phyloP scores from a whole-genome alignment of 2,329 filamentous ascomycete genomes.

The Sclerotinia subarctica region DNA sequence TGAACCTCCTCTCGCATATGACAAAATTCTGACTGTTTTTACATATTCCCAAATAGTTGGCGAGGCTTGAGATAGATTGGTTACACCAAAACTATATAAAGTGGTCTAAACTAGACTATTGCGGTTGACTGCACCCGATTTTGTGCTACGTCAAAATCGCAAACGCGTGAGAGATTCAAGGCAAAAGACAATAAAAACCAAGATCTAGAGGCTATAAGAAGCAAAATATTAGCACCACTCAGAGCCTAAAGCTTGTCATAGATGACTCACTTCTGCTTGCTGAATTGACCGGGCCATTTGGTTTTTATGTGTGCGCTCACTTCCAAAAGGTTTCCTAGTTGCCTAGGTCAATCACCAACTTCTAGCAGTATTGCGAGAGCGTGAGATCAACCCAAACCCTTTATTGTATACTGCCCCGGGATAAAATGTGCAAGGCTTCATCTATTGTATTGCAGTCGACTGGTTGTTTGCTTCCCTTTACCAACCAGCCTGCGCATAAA shows the following conservation, averaged over 20 bases:
- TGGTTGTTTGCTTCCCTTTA: background rate
- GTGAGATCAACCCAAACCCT: no score
- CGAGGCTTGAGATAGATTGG: background rate
- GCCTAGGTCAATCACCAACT: background rate
- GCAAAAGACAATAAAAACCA: background rate
- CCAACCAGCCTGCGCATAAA: background rate
- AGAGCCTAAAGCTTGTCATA: background rate
- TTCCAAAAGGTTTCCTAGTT: background rate
- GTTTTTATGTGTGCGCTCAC: background rate
- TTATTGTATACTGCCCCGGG: no score
- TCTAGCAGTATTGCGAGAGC: background rate
- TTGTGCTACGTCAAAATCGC: background rate
- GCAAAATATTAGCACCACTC: background rate
- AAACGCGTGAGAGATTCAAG: background rate
- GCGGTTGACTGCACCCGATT: background rate
- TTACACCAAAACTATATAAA: background rate
- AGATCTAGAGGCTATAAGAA: background rate
- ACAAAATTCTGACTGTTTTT: background rate
- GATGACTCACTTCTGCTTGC: background rate
- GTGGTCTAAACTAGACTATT: background rate
- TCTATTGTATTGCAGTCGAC: background rate
- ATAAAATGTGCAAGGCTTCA: slow-evolving; percentile 2
- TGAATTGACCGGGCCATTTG: background rate
- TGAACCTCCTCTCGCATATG: background rate
- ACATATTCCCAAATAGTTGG: background rate